Percentiles rank a stretch among this genome's conserved stretches.
phyloP scores from a whole-genome alignment of 179 eudicot species.

The Silene coronaria region DNA sequence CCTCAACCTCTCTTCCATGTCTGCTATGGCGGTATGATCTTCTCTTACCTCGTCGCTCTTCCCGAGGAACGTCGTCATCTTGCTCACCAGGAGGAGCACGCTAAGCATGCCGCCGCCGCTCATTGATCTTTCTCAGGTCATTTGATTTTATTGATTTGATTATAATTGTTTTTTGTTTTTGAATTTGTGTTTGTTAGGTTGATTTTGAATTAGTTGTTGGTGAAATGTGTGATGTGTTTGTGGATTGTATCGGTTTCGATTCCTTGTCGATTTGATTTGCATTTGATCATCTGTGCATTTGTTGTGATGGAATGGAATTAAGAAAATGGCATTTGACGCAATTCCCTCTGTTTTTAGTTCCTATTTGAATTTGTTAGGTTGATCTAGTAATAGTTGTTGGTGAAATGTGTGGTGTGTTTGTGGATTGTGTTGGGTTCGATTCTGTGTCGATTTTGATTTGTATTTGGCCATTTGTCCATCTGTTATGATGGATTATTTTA shows the following conservation, averaged over 20 bases:
- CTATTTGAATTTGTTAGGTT: neutral
- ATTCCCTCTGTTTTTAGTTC: neutral
- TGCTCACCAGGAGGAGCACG: slow-evolving; percentile 43
- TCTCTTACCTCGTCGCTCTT: slow-evolving; percentile 83
- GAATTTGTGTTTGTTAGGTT: neutral
- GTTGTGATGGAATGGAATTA: no score
- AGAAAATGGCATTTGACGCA: no score
- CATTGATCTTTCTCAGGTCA: slow-evolving; percentile 6
- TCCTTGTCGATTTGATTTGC: neutral
- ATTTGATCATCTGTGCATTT: neutral
- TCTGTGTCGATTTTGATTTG: neutral
- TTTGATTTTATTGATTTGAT: neutral
- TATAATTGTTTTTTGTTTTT: no score
- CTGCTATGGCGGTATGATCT: slow-evolving; percentile 75
- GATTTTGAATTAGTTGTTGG: neutral
- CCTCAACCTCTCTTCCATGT: slow-evolving; percentile 56
- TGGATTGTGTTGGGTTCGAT: neutral
- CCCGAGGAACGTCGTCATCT: slow-evolving; percentile 96
- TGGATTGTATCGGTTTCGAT: neutral
- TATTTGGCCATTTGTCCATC: neutral
- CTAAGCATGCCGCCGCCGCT: slow-evolving; percentile 22
- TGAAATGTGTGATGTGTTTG: neutral
- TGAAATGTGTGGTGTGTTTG: neutral
- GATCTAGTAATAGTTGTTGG: neutral
- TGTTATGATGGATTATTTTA: no score